Evolutionary conservation across 148 eudicot genomes (phyloP).

Genomic region (Polygonum maritimum): DNA sequence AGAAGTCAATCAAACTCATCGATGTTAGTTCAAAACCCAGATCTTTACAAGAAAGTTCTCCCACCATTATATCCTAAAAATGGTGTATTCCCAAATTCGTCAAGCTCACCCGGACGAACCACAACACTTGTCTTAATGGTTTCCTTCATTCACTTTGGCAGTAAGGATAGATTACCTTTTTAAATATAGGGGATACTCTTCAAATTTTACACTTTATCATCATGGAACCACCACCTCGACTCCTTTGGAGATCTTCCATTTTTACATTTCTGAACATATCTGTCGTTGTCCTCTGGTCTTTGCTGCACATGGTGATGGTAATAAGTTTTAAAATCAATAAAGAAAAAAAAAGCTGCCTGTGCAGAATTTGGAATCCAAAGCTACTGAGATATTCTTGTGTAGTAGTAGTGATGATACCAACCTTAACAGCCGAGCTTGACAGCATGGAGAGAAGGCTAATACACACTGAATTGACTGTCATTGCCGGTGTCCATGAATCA

Average conservation of each 20-base stretch:
- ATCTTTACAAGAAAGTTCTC: background rate
- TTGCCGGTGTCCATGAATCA: constrained; percentile 81
- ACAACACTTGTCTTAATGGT: background rate
- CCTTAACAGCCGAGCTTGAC: constrained; percentile 66
- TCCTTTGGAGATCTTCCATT: constrained; percentile 80
- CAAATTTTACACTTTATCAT: constrained; percentile 37
- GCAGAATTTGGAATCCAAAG: background rate
- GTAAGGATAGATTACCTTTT: background rate
- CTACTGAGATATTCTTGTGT: background rate
- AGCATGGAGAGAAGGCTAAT: constrained; percentile 73
- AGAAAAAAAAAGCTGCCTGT: background rate
- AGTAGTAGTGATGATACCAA: constrained; percentile 8
- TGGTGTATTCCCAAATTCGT: background rate
- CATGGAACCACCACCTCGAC: constrained; percentile 88
- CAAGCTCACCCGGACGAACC: background rate
- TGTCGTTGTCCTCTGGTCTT: constrained; percentile 65
- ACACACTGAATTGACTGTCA: constrained; percentile 66
- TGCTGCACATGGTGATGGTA: constrained; percentile 27
- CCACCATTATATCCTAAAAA: background rate
- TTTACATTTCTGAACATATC: constrained; percentile 65
- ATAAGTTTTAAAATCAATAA: background rate
- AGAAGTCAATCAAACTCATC: too few species aligned
- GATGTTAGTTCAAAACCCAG: background rate
- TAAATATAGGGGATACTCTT: background rate
- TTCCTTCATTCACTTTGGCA: background rate